Percentiles rank a stretch among this genome's conserved stretches.
phyloP scores from a whole-genome alignment of 352 stramenopile species.

The Vaucheria bursata region DNA sequence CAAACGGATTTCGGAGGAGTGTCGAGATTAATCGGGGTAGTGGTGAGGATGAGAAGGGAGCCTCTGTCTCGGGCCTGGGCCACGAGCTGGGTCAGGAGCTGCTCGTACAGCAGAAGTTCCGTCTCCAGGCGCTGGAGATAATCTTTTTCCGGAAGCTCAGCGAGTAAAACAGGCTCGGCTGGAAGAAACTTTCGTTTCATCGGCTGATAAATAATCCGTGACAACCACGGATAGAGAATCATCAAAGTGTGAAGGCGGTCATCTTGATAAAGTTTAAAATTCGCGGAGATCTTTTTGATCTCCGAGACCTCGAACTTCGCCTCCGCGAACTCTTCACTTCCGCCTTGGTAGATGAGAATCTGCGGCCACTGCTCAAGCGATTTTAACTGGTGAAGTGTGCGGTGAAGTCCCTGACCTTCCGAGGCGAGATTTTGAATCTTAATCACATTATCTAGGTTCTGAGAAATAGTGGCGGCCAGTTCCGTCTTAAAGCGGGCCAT shows the following conservation, averaged over 20 bases:
- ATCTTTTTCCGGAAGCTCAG: neutral
- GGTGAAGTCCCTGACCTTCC: neutral
- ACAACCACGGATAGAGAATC: neutral
- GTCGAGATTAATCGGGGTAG: neutral
- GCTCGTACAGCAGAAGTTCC: conserved; percentile 1
- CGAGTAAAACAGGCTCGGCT: too few relatives aligned
- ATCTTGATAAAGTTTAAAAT: neutral
- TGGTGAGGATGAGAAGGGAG: neutral
- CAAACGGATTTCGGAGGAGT: neutral
- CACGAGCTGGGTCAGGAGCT: neutral
- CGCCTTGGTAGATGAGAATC: neutral
- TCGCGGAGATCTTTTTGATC: neutral
- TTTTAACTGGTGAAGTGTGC: neutral
- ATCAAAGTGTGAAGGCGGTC: neutral
- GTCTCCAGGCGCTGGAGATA: neutral
- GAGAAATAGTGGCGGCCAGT: neutral
- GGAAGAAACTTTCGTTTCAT: too few relatives aligned
- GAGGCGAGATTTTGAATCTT: neutral
- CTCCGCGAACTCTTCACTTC: neutral
- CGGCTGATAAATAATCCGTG: conserved; percentile 1
- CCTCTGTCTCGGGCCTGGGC: neutral
- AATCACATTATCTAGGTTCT: neutral
- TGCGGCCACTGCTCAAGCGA: neutral
- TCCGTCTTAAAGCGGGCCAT: neutral
- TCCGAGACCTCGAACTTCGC: neutral